Percentiles rank a stretch among this genome's conserved stretches.
Evolutionary conservation across 805 yeast genomes (phyloP).

Genomic region (Pichia phayaonensis): DNA sequence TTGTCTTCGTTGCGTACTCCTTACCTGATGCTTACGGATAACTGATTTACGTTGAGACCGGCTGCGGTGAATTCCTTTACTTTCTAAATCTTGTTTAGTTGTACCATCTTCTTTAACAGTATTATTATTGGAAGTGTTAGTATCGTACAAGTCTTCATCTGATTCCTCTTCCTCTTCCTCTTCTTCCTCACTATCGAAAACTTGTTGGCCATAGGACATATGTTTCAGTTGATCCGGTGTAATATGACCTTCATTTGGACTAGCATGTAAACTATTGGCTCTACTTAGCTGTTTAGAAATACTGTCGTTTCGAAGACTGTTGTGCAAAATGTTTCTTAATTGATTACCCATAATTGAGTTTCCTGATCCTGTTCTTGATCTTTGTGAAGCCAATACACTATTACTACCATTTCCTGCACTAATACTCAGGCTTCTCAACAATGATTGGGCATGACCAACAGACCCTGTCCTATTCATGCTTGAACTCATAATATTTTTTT

Average conservation of each 20-base stretch:
- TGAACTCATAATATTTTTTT: background rate
- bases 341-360: slow-evolving; percentile 7
- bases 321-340: slow-evolving; percentile 3
- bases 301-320: background rate
- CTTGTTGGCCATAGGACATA: slow-evolving; percentile 27
- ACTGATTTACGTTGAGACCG: background rate
- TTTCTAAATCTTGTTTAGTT: background rate
- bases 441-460: slow-evolving; percentile 3
- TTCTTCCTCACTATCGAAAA: slow-evolving; percentile 29
- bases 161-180: slow-evolving; percentile 10
- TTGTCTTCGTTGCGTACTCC: slow-evolving; percentile 6
- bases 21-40: background rate
- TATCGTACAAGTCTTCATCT: background rate
- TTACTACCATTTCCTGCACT: background rate
- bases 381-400: background rate
- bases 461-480: background rate
- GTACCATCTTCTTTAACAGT: background rate
- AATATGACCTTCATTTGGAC: slow-evolving; percentile 17
- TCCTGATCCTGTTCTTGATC: slow-evolving; percentile 9
- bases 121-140: background rate
- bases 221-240: slow-evolving; percentile 19
- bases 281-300: background rate
- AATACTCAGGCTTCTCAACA: slow-evolving; percentile 7
- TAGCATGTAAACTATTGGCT: background rate
- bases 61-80: background rate